Percentiles rank a stretch among this genome's conserved stretches.
phyloP scores from a whole-genome alignment of 2,329 filamentous ascomycete species.

The Trichophyton equinum region DNA sequence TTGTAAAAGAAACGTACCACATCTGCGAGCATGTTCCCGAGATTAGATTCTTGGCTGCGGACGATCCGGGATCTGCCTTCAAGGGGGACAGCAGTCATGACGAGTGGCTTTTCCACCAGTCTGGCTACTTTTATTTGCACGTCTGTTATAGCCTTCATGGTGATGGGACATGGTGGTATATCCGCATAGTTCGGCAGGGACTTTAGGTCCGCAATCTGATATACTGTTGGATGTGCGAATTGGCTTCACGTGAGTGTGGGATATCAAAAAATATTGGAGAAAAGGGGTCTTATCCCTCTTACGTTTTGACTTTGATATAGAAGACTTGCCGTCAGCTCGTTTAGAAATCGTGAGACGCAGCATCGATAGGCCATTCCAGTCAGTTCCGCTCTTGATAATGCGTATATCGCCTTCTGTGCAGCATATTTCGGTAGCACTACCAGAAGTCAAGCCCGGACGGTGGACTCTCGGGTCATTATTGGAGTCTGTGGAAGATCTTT shows the following conservation, averaged over 20 bases:
- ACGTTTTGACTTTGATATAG: background rate
- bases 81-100: background rate
- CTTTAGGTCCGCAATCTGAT: background rate
- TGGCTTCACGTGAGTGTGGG: background rate
- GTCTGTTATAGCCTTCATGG: background rate
- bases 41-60: background rate
- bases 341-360: background rate
- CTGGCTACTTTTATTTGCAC: background rate
- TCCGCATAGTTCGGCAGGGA: background rate
- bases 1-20: background rate
- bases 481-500: background rate
- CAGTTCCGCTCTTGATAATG: background rate
- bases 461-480: background rate
- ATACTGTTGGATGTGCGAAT: background rate
- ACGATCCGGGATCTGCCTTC: background rate
- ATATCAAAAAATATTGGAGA: too few species aligned
- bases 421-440: background rate
- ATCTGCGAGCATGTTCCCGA: background rate
- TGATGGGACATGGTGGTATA: background rate
- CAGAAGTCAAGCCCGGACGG: background rate
- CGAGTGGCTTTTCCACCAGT: background rate
- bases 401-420: background rate
- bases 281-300: background rate
- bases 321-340: background rate
- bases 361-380: background rate